Conservation (phyloP, 1,284 basidiomycete genomes). For the Melampsora americana region DNA sequence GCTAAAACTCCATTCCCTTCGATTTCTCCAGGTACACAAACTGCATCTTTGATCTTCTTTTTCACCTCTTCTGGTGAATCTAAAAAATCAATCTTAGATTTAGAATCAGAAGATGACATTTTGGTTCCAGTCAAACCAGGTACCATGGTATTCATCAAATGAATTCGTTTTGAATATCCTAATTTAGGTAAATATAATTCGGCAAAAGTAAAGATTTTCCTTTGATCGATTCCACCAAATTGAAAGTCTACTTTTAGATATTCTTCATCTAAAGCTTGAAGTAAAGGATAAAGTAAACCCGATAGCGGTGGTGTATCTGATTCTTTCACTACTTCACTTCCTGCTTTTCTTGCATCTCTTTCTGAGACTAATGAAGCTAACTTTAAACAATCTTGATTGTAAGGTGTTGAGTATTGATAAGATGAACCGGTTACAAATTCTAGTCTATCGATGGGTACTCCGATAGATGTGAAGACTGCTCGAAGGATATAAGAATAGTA, state of each 20-base stretch:
- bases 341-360: conserved; percentile 96
- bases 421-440: conserved; percentile 82
- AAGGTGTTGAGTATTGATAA: conserved; percentile 87
- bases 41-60: conserved; percentile 86
- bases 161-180: conserved; percentile 90
- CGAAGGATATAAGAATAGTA: conserved; percentile 84
- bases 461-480: conserved; percentile 79
- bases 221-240: conserved; percentile 97
- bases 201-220: conserved; percentile 98
- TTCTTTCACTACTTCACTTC: conserved; percentile 99
- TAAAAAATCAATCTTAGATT: conserved; percentile 97
- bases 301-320: conserved; percentile 86
- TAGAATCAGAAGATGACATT: conserved; percentile 97
- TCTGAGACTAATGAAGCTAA: conserved; percentile 85
- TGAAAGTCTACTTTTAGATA: conserved; percentile 96
- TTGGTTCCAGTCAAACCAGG: conserved; percentile 91
- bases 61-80: conserved; percentile 78
- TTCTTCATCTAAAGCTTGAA: conserved; percentile 96
- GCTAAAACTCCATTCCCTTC: conserved; percentile 86
- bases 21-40: conserved; percentile 90
- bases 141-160: conserved; percentile 98
- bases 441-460: conserved; percentile 80
- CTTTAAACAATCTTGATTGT: conserved; percentile 92
- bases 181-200: conserved; percentile 89
- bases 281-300: conserved; percentile 88